Evolutionary conservation across 164 flowering plant species (phyloP), one percentile per base, ranked within the genome.

Genomic region (Annona squamosa): DNA sequence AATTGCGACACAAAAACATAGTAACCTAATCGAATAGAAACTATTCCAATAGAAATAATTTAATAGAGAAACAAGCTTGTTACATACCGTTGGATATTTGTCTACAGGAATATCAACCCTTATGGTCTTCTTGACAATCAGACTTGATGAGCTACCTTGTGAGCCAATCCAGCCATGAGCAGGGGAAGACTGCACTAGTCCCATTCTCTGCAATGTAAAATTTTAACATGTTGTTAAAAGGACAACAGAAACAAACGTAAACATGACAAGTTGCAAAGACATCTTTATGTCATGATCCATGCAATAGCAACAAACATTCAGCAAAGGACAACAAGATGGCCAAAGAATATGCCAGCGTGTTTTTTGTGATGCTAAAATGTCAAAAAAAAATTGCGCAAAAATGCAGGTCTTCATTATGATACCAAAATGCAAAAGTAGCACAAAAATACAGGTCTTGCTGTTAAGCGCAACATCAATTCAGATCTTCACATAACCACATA

Each of bases 151-250:
- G 79, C 88, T 89, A 73, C 90, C 84, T 74, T 86, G 98, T 73
- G 99, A 85, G 72, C 88, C 89, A 72, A 87, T 81, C 99, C 99
- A 95, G 73, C 83, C 90, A 61, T 86, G 97, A 59, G 87, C 79
- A 65, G 97, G 76, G 48, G 97, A 81, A 12, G 88, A 79, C 67
- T 86, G 94, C 68, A 85, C 45, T 74, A 87, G 66, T 72, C 95
- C 87, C 48, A 91, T 76, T 69, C 91, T 86, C 98, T 91, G 97
- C 85, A 84, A 13, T 52, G 78, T 18, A 48, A 17, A 12, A 65
- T 78, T 73, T 72, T 71, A 70, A 73, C 9, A 73, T 41, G 46
- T 52, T 47, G 64, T 74, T 74, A 78, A 67, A 42, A 52, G 59
- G 16, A 43, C 6, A 66, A 66, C n/a, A 66, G 1, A 43, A 12